Evolutionary conservation across 75 land plant species (phyloP), one percentile per base, ranked within the genome.

Genomic region (Selaginella tamariscina): DNA sequence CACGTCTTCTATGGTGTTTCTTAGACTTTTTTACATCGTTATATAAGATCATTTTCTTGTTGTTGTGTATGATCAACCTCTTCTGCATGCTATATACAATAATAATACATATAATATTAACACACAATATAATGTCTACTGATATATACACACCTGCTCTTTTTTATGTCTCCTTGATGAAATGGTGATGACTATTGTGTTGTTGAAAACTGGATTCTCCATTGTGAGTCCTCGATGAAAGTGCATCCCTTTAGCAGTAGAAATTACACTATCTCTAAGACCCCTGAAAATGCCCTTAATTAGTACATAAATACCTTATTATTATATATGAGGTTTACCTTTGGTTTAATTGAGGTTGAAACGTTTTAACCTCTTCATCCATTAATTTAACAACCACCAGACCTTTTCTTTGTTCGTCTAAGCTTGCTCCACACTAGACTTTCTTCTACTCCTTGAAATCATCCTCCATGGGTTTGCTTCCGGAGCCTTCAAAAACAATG

Each of bases 311-410:
- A n/a, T n/a, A n/a, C n/a, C n/a, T n/a, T n/a, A n/a, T n/a, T n/a
- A n/a, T n/a, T n/a, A n/a, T n/a, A n/a, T n/a, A n/a, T n/a, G n/a
- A n/a, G n/a, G n/a, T n/a, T n/a, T n/a, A n/a, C n/a, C 33, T 65
- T 65, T 30, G 29, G 56, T 15, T 70, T 32, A 39, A 70, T 81
- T 27, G 64, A 30, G 28, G 78, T 32, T 55, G 66, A 39, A 24
- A 27, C 29, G 27, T 72, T 30, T 8, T 27, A 18, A 54, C 80
- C 76, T 83, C 85, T 31, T 75, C 87, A 11, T 89, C 98, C 56
- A 85, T 88, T 71, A 87, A 74, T 65, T 79, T 85, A 22, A 87
- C 81, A 23, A 94, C 96, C 31, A 83, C 81, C 80, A 59, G 96
- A 90, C 39, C 96, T 72, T 29, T 87, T 87, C 56, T 76, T 71